A percentile compares a stretch with the other conserved stretches of the same genome.
Evolutionary conservation across 495 filamentous ascomycete genomes (phyloP).

Genomic region (Aspergillus steynii): DNA sequence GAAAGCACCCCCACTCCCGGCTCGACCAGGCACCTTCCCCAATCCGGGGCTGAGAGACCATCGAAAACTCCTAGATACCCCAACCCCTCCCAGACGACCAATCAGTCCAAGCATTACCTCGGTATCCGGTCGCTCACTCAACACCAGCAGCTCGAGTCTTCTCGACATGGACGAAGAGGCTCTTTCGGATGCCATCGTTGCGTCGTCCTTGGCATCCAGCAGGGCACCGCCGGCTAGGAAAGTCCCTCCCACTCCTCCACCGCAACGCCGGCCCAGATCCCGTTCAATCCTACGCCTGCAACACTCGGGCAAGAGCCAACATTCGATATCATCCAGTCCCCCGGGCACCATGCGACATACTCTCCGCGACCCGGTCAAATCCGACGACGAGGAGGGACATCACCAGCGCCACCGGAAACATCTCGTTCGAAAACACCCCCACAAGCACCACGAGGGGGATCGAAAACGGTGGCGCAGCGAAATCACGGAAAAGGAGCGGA

Average conservation of each 20-base stretch:
- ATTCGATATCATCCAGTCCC: constrained; percentile 56
- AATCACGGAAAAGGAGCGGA: constrained; percentile 75
- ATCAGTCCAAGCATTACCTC: constrained; percentile 32
- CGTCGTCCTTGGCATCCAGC: constrained; percentile 77
- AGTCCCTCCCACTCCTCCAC: constrained; percentile 41
- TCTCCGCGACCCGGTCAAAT: constrained; percentile 61
- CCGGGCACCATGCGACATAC: constrained; percentile 67
- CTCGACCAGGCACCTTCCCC: constrained; percentile 23
- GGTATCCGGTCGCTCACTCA: constrained; percentile 27
- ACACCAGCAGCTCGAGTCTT: constrained; percentile 30
- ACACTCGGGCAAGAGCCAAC: constrained; percentile 33
- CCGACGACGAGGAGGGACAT: constrained; percentile 57
- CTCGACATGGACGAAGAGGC: constrained; percentile 48
- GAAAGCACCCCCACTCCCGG: constrained; percentile 22
- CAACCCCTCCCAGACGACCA: constrained; percentile 16
- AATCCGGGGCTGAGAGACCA: constrained; percentile 17
- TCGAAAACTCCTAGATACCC: constrained; percentile 8
- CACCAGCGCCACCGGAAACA: constrained; percentile 46
- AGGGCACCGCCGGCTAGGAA: constrained; percentile 56
- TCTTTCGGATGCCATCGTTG: constrained; percentile 77
- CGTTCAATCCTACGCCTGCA: constrained; percentile 42
- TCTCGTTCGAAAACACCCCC: constrained; percentile 64
- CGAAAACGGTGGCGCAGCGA: constrained; percentile 80
- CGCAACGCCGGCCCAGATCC: constrained; percentile 52
- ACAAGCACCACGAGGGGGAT: constrained; percentile 88